phyloP scores from a whole-genome alignment of 2,329 filamentous ascomycete genomes.

The Colletotrichum spaethianum region DNA sequence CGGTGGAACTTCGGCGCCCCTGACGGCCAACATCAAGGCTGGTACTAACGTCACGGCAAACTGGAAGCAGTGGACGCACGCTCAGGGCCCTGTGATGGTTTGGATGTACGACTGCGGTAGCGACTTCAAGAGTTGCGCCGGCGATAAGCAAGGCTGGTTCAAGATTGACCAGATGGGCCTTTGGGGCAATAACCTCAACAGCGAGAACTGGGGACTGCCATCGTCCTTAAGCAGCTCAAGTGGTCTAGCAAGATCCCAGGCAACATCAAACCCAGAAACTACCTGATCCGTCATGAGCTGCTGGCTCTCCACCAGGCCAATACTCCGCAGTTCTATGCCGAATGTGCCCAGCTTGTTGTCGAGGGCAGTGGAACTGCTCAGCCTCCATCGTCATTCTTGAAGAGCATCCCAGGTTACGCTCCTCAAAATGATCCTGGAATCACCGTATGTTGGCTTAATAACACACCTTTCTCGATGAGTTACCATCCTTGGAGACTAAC shows the following conservation, averaged over 20 bases:
- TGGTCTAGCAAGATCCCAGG: constrained; percentile 67
- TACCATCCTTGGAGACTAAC: neutral
- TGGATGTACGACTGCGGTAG: constrained; percentile 65
- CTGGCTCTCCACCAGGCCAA: constrained; percentile 69
- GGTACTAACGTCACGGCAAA: constrained; percentile 63
- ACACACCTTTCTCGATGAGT: neutral
- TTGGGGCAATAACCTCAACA: constrained; percentile 58
- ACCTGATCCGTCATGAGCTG: constrained; percentile 70
- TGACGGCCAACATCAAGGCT: constrained; percentile 61
- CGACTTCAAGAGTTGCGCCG: constrained; percentile 64
- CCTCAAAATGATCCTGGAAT: constrained; percentile 64
- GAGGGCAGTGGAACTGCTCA: constrained; percentile 61
- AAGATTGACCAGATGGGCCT: constrained; percentile 70
- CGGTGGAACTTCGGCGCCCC: constrained; percentile 63
- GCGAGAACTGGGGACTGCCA: constrained; percentile 64
- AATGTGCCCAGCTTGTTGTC: constrained; percentile 68
- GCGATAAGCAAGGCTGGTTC: constrained; percentile 69
- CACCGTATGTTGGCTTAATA: constrained; percentile 50
- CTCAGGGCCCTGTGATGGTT: constrained; percentile 72
- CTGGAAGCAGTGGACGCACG: constrained; percentile 72
- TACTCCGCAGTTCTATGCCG: constrained; percentile 67
- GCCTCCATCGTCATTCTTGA: constrained; percentile 57
- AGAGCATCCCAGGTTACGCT: constrained; percentile 61
- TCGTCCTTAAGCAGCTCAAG: constrained; percentile 52
- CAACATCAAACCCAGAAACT: constrained; percentile 65